Evolutionary conservation across 805 yeast species (phyloP).

Genomic region (Starmerella cellae): DNA sequence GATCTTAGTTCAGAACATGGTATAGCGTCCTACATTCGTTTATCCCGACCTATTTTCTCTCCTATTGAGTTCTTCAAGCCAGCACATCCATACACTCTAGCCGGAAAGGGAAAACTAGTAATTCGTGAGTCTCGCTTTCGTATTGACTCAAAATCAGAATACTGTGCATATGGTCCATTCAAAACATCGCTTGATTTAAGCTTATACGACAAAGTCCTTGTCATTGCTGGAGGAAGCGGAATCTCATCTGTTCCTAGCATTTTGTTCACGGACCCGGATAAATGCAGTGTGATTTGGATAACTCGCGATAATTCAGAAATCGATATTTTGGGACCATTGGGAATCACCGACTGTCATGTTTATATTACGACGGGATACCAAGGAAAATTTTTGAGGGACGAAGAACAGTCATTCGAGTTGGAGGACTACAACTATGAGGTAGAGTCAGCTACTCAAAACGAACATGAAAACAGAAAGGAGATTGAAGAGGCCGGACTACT

Average conservation of each 20-base stretch:
- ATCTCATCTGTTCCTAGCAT: slow-evolving; percentile 15
- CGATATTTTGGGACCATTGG: slow-evolving; percentile 6
- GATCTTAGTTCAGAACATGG: slow-evolving; percentile 23
- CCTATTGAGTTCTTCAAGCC: slow-evolving; percentile 32
- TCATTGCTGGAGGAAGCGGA: slow-evolving; percentile 23
- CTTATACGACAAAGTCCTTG: slow-evolving; percentile 10
- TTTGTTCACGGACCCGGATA: not conserved
- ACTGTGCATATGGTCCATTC: slow-evolving; percentile 32
- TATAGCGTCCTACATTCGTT: slow-evolving; percentile 37
- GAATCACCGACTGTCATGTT: slow-evolving; percentile 15
- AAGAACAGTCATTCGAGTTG: slow-evolving; percentile 9
- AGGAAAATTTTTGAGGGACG: not conserved
- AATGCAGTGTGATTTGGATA: slow-evolving; percentile 11
- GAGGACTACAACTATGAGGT: slow-evolving; percentile 9
- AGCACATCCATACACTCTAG: slow-evolving; percentile 35
- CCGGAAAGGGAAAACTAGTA: slow-evolving; percentile 34
- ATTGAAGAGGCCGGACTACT: not conserved
- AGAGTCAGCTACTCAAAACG: slow-evolving; percentile 10
- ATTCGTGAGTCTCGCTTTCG: slow-evolving; percentile 29
- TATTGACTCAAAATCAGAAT: slow-evolving; percentile 23
- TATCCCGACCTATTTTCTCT: slow-evolving; percentile 20
- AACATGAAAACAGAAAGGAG: not conserved
- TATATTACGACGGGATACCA: slow-evolving; percentile 13
- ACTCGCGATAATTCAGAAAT: slow-evolving; percentile 7
- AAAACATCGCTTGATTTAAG: slow-evolving; percentile 21